phyloP scores from a whole-genome alignment of 768 basidiomycete genomes.

The Candolleomyces eurysporus region DNA sequence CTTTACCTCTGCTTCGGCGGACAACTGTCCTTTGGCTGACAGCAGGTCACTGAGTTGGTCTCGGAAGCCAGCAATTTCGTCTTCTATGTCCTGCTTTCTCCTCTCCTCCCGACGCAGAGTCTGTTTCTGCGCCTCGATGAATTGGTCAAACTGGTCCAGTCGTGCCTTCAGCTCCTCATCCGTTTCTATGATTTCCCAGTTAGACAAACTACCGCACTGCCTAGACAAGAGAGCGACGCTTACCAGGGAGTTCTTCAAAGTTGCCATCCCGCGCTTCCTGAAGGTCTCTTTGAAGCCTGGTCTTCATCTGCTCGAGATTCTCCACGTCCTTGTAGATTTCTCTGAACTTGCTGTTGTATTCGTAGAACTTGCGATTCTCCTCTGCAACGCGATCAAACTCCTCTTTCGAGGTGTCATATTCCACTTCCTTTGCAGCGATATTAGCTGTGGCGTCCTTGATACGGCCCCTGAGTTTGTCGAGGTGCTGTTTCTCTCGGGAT shows the following conservation, averaged over 20 bases:
- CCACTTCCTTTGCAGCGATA: slow-evolving; percentile 69
- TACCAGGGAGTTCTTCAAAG: slow-evolving; percentile 66
- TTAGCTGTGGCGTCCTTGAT: slow-evolving; percentile 56
- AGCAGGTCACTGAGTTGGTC: slow-evolving; percentile 55
- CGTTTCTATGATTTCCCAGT: slow-evolving; percentile 45
- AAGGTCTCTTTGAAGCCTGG: slow-evolving; percentile 60
- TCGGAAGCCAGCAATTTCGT: slow-evolving; percentile 49
- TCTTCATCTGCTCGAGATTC: slow-evolving; percentile 57
- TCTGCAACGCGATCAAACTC: slow-evolving; percentile 63
- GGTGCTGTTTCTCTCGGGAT: slow-evolving; percentile 77
- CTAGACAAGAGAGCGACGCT: slow-evolving; percentile 13
- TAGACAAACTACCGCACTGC: slow-evolving; percentile 2
- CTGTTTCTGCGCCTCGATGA: slow-evolving; percentile 50
- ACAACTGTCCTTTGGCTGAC: slow-evolving; percentile 63
- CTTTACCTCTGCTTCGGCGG: slow-evolving; percentile 69
- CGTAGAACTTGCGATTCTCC: slow-evolving; percentile 77
- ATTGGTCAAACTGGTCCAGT: slow-evolving; percentile 56
- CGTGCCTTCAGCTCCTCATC: slow-evolving; percentile 68
- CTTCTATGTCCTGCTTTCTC: slow-evolving; percentile 61
- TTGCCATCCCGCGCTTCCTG: slow-evolving; percentile 55
- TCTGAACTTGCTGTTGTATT: slow-evolving; percentile 80
- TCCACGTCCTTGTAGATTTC: slow-evolving; percentile 77
- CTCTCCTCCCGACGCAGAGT: slow-evolving; percentile 45
- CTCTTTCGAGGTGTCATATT: slow-evolving; percentile 69
- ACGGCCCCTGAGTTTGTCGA: slow-evolving; percentile 77